Evolutionary conservation across 345 rosid genomes (phyloP).

Genomic region (Salix caprea): DNA sequence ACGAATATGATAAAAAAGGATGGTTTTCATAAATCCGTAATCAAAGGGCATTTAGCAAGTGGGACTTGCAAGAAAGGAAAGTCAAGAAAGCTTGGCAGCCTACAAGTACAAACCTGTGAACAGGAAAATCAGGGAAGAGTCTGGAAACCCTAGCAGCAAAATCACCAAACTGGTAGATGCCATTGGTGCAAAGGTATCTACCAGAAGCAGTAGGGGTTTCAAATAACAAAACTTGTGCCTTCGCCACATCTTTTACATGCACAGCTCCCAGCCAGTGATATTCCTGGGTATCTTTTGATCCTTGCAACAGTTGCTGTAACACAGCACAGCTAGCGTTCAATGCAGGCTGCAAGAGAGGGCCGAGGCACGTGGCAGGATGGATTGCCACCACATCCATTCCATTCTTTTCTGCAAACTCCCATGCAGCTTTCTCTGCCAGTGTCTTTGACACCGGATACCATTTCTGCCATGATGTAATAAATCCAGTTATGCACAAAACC

Average conservation of each 20-base stretch:
- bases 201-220: constrained; percentile 61
- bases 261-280: constrained; percentile 79
- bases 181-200: constrained; percentile 72
- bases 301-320: constrained; percentile 55
- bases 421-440: constrained; percentile 74
- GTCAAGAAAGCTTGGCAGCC: not conserved
- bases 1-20: no score
- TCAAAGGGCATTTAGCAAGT: not conserved
- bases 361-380: constrained; percentile 72
- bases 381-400: constrained; percentile 63
- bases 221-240: constrained; percentile 54
- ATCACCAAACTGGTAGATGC: constrained; percentile 67
- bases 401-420: constrained; percentile 62
- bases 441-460: constrained; percentile 84
- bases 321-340: constrained; percentile 78
- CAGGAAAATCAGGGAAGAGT: constrained; percentile 60
- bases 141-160: constrained; percentile 55
- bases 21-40: no score
- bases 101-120: constrained; percentile 44
- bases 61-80: not conserved
- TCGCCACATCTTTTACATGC: constrained; percentile 71
- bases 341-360: constrained; percentile 63
- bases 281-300: constrained; percentile 61
- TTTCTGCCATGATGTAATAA: constrained; percentile 32
- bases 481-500: no score